Conservation (phyloP, 352 stramenopile genomes). For the Phytophthora colocasiae region DNA sequence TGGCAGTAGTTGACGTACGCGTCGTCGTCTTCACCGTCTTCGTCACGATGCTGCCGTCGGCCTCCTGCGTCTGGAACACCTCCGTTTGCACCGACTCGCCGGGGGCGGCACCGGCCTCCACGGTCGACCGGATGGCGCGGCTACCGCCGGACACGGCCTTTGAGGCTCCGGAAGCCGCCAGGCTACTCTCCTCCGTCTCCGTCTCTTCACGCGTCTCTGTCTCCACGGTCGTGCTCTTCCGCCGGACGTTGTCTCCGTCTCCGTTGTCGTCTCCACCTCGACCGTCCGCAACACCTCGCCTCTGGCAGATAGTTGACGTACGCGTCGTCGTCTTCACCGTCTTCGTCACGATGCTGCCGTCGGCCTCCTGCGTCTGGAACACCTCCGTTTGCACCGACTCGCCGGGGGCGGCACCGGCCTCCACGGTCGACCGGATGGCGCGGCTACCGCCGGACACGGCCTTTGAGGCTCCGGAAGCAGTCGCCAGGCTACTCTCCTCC, state of each 20-base stretch:
- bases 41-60: conserved; percentile 26
- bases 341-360: conserved; percentile 20
- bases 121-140: conserved; percentile 6
- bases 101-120: conserved; percentile 10
- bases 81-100: conserved; percentile 23
- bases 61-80: conserved; percentile 26
- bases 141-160: not conserved
- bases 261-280: conserved; percentile 19
- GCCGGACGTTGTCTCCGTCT: conserved; percentile 17
- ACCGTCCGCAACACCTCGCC: conserved; percentile 10
- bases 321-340: conserved; percentile 12
- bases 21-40: conserved; percentile 30
- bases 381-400: conserved; percentile 25
- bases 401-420: not conserved
- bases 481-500: conserved; percentile 10
- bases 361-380: conserved; percentile 18
- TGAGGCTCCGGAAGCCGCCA: not conserved
- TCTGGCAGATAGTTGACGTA: conserved; percentile 3
- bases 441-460: not conserved
- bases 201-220: conserved; percentile 22
- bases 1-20: conserved; percentile 14
- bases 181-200: conserved; percentile 14
- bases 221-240: conserved; percentile 24
- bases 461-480: not conserved
- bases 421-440: not conserved